Evolutionary conservation across 345 rosid genomes (phyloP), one percentile per base, ranked within the genome.

Genomic region (Camelina neglecta): DNA sequence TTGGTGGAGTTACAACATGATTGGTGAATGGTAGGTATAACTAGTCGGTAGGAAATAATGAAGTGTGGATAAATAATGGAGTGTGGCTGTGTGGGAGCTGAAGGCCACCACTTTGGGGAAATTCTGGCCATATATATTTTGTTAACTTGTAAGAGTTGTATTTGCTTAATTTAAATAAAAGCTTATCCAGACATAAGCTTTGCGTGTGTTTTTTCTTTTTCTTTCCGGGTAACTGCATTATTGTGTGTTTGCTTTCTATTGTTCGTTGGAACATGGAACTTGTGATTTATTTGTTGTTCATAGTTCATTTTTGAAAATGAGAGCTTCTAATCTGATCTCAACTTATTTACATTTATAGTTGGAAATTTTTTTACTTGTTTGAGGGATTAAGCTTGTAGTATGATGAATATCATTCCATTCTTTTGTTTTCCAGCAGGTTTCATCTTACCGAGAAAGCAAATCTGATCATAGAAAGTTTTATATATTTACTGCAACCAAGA

Each of bases 371-470:
- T 41, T 44, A 39, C 12, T 55, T 9, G 20, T 41, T 53, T 60
- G 62, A 21, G 29, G 49, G 41, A 38, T 42, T 42, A 29, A 67
- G 55, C 55, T 4, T 51, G 58, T 54, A 15, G 11, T 31, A 33
- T 42, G 57, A 54, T 76, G 55, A 35, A 1, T 63, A 35, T 76
- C 65, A 62, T 77, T 49, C 11, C 48, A 8, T 67, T 72, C 44
- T 77, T 86, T 51, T 60, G 10, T 45, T 81, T 71, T 63, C 50
- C 76, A 69, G 78, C 94, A 95, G 99, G 86, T 93, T 58, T 90
- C 96, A 15, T 95, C 99, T 65, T 95, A 90, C 81, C 84, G 99
- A 29, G 99, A 92, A 84, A 90, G 99, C 93, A 95, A 85, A 80
- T 92, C 98, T 24, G 99, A 95, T 67, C 90, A 88, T 68, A 80